Evolutionary conservation across 2,329 filamentous ascomycete species (phyloP).

Genomic region (Xylariaceae sp.): DNA sequence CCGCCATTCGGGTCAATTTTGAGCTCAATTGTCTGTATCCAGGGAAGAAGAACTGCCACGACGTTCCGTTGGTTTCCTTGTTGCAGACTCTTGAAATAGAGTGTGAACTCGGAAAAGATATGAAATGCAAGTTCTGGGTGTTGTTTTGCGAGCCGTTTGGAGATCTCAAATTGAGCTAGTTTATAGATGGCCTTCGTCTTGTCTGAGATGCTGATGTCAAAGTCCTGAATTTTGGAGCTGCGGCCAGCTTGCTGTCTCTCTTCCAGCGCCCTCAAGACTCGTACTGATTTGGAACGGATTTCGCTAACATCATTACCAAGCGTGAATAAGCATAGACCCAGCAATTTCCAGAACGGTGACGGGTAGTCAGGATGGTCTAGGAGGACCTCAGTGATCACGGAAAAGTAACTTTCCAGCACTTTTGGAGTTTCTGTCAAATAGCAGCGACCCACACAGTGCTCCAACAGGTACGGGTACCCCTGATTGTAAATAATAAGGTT

Average conservation of each 20-base stretch:
- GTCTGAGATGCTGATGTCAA: constrained; percentile 97
- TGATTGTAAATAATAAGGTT: constrained; percentile 92
- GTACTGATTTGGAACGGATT: constrained; percentile 86
- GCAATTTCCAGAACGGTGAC: constrained; percentile 86
- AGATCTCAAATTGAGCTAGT: constrained; percentile 95
- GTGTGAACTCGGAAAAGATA: constrained; percentile 93
- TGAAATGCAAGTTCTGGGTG: constrained; percentile 90
- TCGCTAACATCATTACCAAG: constrained; percentile 90
- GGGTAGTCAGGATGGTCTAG: constrained; percentile 83
- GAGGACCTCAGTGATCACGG: constrained; percentile 87
- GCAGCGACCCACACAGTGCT: constrained; percentile 90
- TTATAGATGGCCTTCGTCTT: constrained; percentile 99
- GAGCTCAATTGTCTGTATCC: constrained; percentile 93
- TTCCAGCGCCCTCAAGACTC: constrained; percentile 81
- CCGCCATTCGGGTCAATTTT: constrained; percentile 91
- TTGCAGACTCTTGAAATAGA: constrained; percentile 88
- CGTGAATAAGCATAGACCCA: constrained; percentile 88
- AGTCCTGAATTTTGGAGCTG: constrained; percentile 92
- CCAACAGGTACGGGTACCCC: constrained; percentile 82
- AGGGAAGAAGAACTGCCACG: constrained; percentile 91
- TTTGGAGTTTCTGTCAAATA: constrained; percentile 83
- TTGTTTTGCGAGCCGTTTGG: constrained; percentile 84
- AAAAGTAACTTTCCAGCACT: constrained; percentile 92
- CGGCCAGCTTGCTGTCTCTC: constrained; percentile 74
- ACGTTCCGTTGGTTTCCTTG: constrained; percentile 89